Evolutionary conservation across 2,329 filamentous ascomycete species (phyloP).

Genomic region (Coniochaeta sp.): DNA sequence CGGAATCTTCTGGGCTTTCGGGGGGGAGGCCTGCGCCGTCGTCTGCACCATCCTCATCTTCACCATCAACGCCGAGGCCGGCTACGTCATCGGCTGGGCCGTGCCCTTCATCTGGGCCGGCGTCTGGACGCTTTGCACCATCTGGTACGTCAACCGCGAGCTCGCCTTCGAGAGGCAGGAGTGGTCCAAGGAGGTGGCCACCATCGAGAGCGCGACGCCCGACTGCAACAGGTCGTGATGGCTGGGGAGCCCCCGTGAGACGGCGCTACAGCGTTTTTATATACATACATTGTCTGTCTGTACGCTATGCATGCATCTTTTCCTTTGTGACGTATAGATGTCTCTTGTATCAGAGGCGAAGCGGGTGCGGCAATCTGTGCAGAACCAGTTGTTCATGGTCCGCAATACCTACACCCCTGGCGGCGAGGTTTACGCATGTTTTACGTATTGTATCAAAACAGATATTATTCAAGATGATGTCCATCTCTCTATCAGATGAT

Average conservation of each 20-base stretch:
- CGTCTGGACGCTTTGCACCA: constrained; percentile 15
- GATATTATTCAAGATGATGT: too few species aligned
- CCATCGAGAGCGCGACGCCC: neutral
- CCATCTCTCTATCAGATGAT: too few species aligned
- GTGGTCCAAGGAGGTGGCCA: constrained; percentile 17
- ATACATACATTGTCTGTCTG: too few species aligned
- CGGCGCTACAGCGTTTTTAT: too few species aligned
- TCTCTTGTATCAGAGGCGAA: too few species aligned
- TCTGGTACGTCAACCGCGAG: constrained; percentile 17
- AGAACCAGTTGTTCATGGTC: too few species aligned
- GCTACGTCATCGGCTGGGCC: constrained; percentile 16
- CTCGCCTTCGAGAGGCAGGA: constrained; percentile 16
- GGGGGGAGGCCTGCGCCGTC: constrained; percentile 36
- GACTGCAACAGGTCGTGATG: neutral
- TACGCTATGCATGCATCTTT: neutral
- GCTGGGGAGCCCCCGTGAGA: neutral
- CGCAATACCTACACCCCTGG: too few species aligned
- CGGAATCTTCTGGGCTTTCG: constrained; percentile 50
- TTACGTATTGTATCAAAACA: too few species aligned
- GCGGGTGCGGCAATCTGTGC: too few species aligned
- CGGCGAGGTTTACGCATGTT: too few species aligned
- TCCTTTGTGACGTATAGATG: too few species aligned
- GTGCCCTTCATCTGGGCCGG: constrained; percentile 17
- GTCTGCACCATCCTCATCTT: constrained; percentile 35
- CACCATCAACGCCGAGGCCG: constrained; percentile 13